Conservation (phyloP, 108 stramenopile genomes). For the Cyclotella choctawhatcheeana region DNA sequence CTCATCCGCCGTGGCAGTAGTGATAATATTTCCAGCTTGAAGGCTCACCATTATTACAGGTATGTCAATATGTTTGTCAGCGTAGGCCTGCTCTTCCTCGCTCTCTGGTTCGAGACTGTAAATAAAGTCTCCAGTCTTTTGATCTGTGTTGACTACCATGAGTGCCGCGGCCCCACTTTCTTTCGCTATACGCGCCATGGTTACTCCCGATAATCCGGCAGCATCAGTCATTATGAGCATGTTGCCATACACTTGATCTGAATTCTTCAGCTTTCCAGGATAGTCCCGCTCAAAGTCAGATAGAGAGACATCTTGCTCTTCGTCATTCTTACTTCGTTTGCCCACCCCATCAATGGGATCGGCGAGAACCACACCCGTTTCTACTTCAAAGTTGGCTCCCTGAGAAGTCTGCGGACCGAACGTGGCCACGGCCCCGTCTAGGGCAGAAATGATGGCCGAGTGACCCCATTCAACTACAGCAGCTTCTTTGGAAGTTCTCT, state of each 20-base stretch:
- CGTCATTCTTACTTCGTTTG: constrained; percentile 25
- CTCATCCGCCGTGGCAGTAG: constrained; percentile 70
- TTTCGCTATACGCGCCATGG: constrained; percentile 86
- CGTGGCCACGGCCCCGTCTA: constrained; percentile 83
- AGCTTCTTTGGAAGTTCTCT: constrained; percentile 77
- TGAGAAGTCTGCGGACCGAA: constrained; percentile 89
- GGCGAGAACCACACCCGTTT: constrained; percentile 79
- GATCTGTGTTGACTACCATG: constrained; percentile 85
- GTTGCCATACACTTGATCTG: constrained; percentile 80
- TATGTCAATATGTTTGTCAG: constrained; percentile 78
- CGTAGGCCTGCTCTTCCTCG: constrained; percentile 58
- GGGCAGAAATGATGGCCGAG: constrained; percentile 86
- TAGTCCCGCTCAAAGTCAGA: constrained; percentile 31
- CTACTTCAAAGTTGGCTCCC: constrained; percentile 88
- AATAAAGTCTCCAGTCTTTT: constrained; percentile 80
- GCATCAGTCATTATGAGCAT: constrained; percentile 89
- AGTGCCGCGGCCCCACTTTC: constrained; percentile 84
- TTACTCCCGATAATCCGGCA: constrained; percentile 66
- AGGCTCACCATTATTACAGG: constrained; percentile 89
- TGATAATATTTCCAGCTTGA: constrained; percentile 85
- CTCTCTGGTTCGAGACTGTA: constrained; percentile 64
- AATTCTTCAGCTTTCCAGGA: constrained; percentile 62
- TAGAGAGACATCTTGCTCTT: constrained; percentile 5
- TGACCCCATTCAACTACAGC: constrained; percentile 94
- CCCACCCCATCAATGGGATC: constrained; percentile 75